Conservation (phyloP, 1,284 basidiomycete genomes). For the Melampsora abietis-canadensis region DNA sequence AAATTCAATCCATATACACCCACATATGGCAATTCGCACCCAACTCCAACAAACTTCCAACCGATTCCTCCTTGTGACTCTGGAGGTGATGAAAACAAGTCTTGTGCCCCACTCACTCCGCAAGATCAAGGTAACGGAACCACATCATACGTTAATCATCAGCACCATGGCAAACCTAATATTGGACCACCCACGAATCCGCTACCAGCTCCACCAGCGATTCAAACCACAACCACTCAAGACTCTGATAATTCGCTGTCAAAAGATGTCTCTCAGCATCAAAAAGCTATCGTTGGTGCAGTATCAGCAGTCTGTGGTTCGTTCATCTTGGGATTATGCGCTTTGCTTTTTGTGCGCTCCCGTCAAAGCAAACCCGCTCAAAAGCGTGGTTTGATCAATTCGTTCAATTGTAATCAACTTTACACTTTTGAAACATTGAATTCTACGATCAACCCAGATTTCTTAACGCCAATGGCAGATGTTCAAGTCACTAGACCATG, state of each 20-base stretch:
- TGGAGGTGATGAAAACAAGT: not conserved
- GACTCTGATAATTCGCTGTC: not conserved
- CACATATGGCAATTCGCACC: not conserved
- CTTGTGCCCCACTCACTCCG: not conserved
- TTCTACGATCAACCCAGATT: not conserved
- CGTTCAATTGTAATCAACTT: not conserved
- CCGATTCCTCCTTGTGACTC: not conserved
- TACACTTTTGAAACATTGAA: not conserved
- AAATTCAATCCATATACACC: not conserved
- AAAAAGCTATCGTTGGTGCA: not conserved
- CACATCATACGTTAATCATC: too few relatives aligned
- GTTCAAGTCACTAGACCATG: not conserved
- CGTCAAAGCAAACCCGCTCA: too few relatives aligned
- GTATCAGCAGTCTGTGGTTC: not conserved
- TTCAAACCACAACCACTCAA: not conserved
- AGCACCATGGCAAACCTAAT: too few relatives aligned
- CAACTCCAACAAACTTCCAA: not conserved
- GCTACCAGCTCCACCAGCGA: not conserved
- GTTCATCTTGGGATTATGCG: not conserved
- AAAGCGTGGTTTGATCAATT: not conserved
- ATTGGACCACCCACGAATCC: not conserved
- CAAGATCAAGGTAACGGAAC: too few relatives aligned
- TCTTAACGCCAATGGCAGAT: not conserved
- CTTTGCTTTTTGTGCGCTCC: not conserved
- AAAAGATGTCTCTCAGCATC: not conserved